Base-by-base conservation (phyloP, 208 protist species). In the Leishmania amazonensis region DNA sequence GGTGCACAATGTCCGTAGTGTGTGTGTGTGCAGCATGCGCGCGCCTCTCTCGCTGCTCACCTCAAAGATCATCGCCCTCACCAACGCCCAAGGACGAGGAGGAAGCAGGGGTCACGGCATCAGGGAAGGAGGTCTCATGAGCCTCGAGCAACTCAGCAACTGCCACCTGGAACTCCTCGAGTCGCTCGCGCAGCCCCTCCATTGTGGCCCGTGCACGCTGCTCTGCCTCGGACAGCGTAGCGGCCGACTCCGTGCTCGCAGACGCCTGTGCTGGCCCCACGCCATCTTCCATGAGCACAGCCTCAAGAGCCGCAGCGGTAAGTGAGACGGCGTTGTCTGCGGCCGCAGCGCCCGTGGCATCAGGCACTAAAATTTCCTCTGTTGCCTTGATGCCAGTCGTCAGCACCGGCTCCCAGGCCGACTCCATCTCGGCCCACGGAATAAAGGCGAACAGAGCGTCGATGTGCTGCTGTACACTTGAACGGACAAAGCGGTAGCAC, bases 141-240 rank as follows among this genome's bases (percentile, higher is more conserved):
- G 81, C 81, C 49, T 96, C 93, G 19, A 97, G 85, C 68, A 97
- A 74, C 68, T 96, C 92, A 0, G 95, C 89, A 70, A 96, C 95
- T 8, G 88, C 86, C 17, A 93, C 81, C 81, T 97, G 89, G 79
- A 97, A 97, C 49, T 86, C 86, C 35, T 91, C 93, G 60, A 96
- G 75, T 49, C 85, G 81, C 42, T 87, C 85, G 80, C 92, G 87
- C 68, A 97, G 78, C 70, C 76, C 45, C 65, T 85, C 75, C 81
- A 97, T 78, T 76, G 90, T 87, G 65, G 58, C 76, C 11, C 86
- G 89, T 31, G 81, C 85, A 21, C 80, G 53, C 75, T 87, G 45
- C 75, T 92, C 91, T 7, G 79, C 81, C 75, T 83, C 80, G 19
- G 90, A 87, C 42, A 83, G 53, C 19, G 38, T n/a, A 9, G 51